phyloP scores from a whole-genome alignment of 2,329 filamentous ascomycete genomes.

The Aspergillus aculeatus region DNA sequence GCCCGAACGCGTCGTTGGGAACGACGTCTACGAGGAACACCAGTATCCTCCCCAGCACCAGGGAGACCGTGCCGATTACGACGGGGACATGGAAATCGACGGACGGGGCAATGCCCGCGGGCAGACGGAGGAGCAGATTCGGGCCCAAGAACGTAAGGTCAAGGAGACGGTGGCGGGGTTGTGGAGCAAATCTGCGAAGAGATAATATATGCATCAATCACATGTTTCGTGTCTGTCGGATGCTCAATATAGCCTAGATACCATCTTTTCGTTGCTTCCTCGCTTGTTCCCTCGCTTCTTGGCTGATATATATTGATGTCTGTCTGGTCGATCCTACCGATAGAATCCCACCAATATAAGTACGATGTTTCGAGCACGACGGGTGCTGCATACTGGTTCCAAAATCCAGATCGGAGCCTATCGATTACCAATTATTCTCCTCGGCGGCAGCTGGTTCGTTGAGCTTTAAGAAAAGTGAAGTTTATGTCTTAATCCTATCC shows the following conservation, averaged over 20 bases:
- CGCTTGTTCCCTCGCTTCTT: background rate
- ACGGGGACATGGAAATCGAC: constrained; percentile 54
- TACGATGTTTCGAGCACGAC: no score
- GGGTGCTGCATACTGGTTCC: background rate
- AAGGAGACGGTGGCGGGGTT: constrained; percentile 59
- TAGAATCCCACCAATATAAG: background rate
- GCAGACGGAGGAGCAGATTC: constrained; percentile 63
- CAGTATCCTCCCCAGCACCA: background rate
- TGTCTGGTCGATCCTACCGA: background rate
- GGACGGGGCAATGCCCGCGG: constrained; percentile 59
- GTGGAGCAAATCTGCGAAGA: constrained; percentile 43
- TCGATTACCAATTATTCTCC: no score
- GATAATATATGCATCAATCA: background rate
- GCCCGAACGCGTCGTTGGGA: constrained; percentile 46
- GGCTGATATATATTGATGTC: background rate
- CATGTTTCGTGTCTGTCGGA: background rate
- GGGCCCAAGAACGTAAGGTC: constrained; percentile 59
- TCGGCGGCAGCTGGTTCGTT: no score
- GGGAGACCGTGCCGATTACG: constrained; percentile 22
- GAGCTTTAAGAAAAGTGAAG: background rate
- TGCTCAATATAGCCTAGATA: constrained; percentile 1
- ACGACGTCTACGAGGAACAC: constrained; percentile 41
- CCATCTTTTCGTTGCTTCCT: background rate
- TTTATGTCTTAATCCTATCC: background rate
- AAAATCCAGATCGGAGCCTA: no score